Evolutionary conservation across 2,329 filamentous ascomycete species (phyloP).

Genomic region (Ceratocystiopsis brevicomis): DNA sequence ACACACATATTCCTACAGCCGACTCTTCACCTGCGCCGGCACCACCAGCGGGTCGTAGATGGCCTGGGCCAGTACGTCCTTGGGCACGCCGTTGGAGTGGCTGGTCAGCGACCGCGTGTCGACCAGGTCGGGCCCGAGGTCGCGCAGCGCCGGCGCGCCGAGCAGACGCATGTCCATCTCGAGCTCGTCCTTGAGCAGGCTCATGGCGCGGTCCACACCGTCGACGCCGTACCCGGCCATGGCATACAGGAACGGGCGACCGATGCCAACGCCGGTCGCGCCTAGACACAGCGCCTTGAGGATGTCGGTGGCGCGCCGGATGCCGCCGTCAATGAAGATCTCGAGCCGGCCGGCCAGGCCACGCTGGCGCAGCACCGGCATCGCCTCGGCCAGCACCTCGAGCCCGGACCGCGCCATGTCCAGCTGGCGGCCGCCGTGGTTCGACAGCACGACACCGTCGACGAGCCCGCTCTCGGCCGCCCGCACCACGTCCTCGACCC

Average conservation of each 20-base stretch:
- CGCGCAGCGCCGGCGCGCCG: slow-evolving; percentile 52
- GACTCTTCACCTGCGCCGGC: slow-evolving; percentile 30
- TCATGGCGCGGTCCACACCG: slow-evolving; percentile 84
- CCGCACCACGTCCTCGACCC: slow-evolving; percentile 80
- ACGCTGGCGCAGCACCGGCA: slow-evolving; percentile 62
- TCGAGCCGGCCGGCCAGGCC: slow-evolving; percentile 63
- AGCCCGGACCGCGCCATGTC: slow-evolving; percentile 80
- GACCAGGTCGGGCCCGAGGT: slow-evolving; percentile 64
- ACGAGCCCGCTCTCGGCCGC: slow-evolving; percentile 60
- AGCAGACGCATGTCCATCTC: slow-evolving; percentile 98
- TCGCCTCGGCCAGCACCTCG: slow-evolving; percentile 82
- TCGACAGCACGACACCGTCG: slow-evolving; percentile 81
- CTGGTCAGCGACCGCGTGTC: slow-evolving; percentile 51
- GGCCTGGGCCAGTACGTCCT: slow-evolving; percentile 26
- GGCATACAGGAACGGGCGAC: slow-evolving; percentile 83
- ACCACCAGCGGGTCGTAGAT: slow-evolving; percentile 35
- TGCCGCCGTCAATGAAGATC: slow-evolving; percentile 77
- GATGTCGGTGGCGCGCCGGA: slow-evolving; percentile 81
- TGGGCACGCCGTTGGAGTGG: slow-evolving; percentile 30
- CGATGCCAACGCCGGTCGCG: slow-evolving; percentile 82
- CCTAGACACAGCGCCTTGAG: slow-evolving; percentile 89
- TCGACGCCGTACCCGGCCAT: slow-evolving; percentile 82
- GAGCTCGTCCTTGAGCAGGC: slow-evolving; percentile 85
- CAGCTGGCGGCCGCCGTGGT: slow-evolving; percentile 87
- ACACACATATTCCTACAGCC: slow-evolving; percentile 20